Base-by-base conservation (phyloP, 1,284 basidiomycete species). In the Neotropicomus parvogracilis region DNA sequence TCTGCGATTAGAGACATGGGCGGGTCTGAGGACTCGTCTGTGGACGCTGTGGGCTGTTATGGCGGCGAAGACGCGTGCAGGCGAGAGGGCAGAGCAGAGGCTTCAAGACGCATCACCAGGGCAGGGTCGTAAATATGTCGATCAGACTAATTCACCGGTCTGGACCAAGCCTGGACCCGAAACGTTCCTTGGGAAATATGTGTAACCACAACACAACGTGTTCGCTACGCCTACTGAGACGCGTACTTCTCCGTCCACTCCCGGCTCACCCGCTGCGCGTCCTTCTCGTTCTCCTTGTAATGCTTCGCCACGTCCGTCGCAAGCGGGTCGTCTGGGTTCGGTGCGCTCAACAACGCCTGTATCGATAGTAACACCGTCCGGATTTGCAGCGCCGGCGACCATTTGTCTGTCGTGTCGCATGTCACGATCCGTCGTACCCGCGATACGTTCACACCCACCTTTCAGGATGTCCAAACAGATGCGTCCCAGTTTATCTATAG, bases 241-340 rank as follows among this genome's bases (percentile, higher is more conserved):
- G 92, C 93, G 63, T 87, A 95, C 66, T 84, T 80, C 70, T 83
- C 78, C 55, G 94, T 97, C 94, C 94, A 97, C 71, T 94, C 91
- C 69, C 81, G 78, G 69, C 91, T 91, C 59, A 93, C 90, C 35
- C 84, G 77, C 70, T 91, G 90, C 29, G 94, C 94, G 52, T 87
- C 93, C 66, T 83, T 83, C 76, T 97, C 93, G 67, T 99, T 80
- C 74, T 97, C 92, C 74, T 99, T 99, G 81, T 97, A 99, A 64
- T 98, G 92, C 71, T 98, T 95, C 20, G 95, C 95, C 28, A 99
- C 85, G 54, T 91, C 88, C n/a, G 88, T 87, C n/a, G 95, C 95
- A 16, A 99, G 83, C n/a, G 95, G 95, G 67, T 99, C 95, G 63
- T 99, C 95, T 6, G 95, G 95, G 72, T 99, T 99, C 6, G 95